Base-by-base conservation (phyloP, 768 basidiomycete species). In the Austroboletus festivus region DNA sequence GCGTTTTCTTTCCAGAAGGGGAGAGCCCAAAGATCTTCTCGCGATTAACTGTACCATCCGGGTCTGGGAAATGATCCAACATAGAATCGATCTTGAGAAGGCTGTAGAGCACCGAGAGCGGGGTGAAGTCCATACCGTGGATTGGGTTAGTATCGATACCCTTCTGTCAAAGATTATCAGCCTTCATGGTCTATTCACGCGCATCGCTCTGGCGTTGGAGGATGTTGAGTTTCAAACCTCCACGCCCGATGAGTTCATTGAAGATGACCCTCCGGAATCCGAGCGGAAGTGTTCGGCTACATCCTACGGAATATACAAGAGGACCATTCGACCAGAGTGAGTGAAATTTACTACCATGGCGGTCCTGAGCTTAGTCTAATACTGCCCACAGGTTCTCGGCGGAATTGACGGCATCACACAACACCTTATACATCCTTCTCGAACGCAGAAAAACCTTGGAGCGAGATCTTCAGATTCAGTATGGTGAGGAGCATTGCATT, bases 261-360 rank as follows among this genome's bases (percentile, higher is more conserved):
- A 59, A 28, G 61, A 50, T 34, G 53, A 58, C 40, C 20, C 55
- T 47, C 28, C 59, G 37, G 43, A 30, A 31, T 42, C 40, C 24
- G 55, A 53, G 13, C 51, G 51, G 35, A 58, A 53, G 37, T 23
- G 47, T 37, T 28, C 51, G 22, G 24, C 61, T 59, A 56, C 52
- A 68, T 54, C 51, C 66, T 64, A 48, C 20, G 70, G 63, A 37
- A 54, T 61, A 24, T 46, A 54, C 23, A 82, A 75, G 53, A 81
- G 81, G 79, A 64, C 67, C 1, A 85, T 92, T 52, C 83, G 80
- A 52, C 84, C 86, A 42, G 74, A 76, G 89, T 91, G 47, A 54
- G 71, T 56, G 33, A 21, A 6, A n/a, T 22, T 53, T 23, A 11
- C 37, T 23, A 23, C 37, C n/a, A 28, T 31, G 24, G 12, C n/a